Percentiles rank a stretch among this genome's conserved stretches.
Evolutionary conservation across 2,329 filamentous ascomycete genomes (phyloP).

Genomic region (Epichloe coenophiala): DNA sequence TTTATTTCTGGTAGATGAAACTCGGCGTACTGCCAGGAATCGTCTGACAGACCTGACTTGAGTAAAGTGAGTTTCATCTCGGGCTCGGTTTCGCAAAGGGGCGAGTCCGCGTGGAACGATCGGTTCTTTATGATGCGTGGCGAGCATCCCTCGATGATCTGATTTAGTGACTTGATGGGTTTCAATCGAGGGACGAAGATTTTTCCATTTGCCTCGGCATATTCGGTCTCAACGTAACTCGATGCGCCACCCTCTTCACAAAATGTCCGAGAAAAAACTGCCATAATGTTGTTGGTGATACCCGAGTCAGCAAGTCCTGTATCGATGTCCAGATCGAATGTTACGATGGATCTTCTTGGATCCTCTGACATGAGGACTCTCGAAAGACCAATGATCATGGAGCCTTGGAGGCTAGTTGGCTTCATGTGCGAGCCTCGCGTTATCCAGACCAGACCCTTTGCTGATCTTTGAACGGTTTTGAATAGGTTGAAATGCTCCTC

Average conservation of each 20-base stretch:
- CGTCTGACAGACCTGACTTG: conserved; percentile 14
- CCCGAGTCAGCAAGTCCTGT: conserved; percentile 9
- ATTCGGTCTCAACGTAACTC: conserved; percentile 27
- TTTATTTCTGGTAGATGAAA: conserved; percentile 10
- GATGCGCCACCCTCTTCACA: conserved; percentile 2
- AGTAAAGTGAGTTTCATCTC: conserved; percentile 13
- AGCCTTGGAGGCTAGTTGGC: conserved; percentile 19
- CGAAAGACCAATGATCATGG: conserved; percentile 31
- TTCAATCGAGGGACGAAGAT: conserved; percentile 32
- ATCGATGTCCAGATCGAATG: conserved; percentile 25
- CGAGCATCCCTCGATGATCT: conserved; percentile 25
- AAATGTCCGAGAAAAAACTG: conserved; percentile 13
- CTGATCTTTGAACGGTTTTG: conserved; percentile 22
- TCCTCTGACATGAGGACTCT: conserved; percentile 37
- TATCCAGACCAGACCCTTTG: conserved; percentile 33
- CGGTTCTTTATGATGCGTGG: conserved; percentile 5
- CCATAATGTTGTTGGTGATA: conserved; percentile 11
- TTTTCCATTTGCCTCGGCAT: conserved; percentile 22
- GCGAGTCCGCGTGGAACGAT: conserved; percentile 8
- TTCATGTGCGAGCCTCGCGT: conserved; percentile 28
- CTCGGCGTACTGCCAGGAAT: conserved; percentile 14
- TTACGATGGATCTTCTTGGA: conserved; percentile 26
- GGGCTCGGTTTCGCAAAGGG: not conserved
- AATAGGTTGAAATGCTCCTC: conserved; percentile 26
- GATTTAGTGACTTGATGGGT: conserved; percentile 27